Conservation (phyloP, 352 stramenopile genomes). For the Aphanomyces invadans region DNA sequence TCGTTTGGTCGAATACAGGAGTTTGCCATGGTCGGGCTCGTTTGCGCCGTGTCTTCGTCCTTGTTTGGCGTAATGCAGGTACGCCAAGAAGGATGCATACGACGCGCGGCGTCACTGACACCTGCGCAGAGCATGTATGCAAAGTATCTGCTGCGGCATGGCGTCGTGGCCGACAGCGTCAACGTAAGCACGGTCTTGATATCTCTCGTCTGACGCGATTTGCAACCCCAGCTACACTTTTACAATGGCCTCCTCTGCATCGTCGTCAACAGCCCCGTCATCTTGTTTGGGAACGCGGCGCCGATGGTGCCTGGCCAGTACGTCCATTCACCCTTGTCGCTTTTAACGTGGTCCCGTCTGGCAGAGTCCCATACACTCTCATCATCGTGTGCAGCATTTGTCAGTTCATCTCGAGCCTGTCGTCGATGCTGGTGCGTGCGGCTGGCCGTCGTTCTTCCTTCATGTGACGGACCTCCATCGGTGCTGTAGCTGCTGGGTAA, state of each 20-base stretch:
- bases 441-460: neutral
- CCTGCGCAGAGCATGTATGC: constrained; percentile 68
- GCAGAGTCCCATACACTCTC: constrained; percentile 16
- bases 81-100: neutral
- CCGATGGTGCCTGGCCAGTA: constrained; percentile 32
- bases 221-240: constrained; percentile 60
- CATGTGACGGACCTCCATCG: constrained; percentile 18
- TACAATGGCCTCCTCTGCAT: constrained; percentile 80
- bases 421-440: constrained; percentile 17
- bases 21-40: constrained; percentile 49
- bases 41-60: constrained; percentile 67
- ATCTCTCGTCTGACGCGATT: neutral
- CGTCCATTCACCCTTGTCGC: neutral
- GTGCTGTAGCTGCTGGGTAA: constrained; percentile 76
- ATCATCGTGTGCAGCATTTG: constrained; percentile 21
- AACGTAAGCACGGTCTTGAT: constrained; percentile 52
- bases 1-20: constrained; percentile 31
- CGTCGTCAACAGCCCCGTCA: constrained; percentile 69
- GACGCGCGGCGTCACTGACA: neutral
- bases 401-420: constrained; percentile 20
- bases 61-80: constrained; percentile 71
- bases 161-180: constrained; percentile 68
- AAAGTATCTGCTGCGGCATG: constrained; percentile 73
- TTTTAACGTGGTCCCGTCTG: neutral
- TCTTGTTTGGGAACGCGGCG: constrained; percentile 37